Evolutionary conservation across 2,329 filamentous ascomycete genomes (phyloP).

Genomic region (Aspergillus proliferans): DNA sequence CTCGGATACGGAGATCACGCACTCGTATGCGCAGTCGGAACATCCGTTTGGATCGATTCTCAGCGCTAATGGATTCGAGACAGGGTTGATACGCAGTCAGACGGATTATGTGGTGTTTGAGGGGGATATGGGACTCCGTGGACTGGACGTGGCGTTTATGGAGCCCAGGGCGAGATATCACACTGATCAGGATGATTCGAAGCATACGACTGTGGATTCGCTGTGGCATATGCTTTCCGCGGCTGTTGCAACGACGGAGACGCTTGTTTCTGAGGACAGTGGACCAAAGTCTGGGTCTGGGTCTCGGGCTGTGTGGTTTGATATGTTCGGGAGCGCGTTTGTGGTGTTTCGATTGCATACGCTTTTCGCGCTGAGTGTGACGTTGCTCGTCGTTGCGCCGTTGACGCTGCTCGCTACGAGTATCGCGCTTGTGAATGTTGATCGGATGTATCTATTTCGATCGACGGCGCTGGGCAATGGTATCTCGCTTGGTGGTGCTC

Average conservation of each 20-base stretch:
- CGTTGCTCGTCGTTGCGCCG: conserved; percentile 72
- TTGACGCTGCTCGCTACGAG: conserved; percentile 64
- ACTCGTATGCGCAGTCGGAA: conserved; percentile 63
- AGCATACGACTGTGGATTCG: conserved; percentile 60
- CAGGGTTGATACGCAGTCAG: conserved; percentile 70
- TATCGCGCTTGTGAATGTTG: conserved; percentile 60
- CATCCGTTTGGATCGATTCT: conserved; percentile 81
- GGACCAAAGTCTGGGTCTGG: conserved; percentile 61
- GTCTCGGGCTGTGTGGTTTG: conserved; percentile 81
- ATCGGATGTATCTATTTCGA: conserved; percentile 86
- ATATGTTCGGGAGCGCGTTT: conserved; percentile 75
- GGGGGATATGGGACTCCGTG: conserved; percentile 70
- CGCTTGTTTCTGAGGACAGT: conserved; percentile 61
- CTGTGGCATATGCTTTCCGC: conserved; percentile 95
- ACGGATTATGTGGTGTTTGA: conserved; percentile 88
- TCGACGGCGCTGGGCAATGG: conserved; percentile 56
- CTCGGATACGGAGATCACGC: conserved; percentile 79
- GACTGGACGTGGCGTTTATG: conserved; percentile 88
- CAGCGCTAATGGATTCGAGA: conserved; percentile 75
- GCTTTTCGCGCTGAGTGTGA: conserved; percentile 81
- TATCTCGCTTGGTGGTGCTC: conserved; percentile 65
- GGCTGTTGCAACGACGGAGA: conserved; percentile 66
- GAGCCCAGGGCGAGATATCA: conserved; percentile 82
- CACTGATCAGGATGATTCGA: conserved; percentile 78
- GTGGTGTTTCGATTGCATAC: conserved; percentile 73